Percentiles rank a stretch among this genome's conserved stretches.
Evolutionary conservation across 441 rosid genomes (phyloP).

Genomic region (Euphorbia schlechtendalii): DNA sequence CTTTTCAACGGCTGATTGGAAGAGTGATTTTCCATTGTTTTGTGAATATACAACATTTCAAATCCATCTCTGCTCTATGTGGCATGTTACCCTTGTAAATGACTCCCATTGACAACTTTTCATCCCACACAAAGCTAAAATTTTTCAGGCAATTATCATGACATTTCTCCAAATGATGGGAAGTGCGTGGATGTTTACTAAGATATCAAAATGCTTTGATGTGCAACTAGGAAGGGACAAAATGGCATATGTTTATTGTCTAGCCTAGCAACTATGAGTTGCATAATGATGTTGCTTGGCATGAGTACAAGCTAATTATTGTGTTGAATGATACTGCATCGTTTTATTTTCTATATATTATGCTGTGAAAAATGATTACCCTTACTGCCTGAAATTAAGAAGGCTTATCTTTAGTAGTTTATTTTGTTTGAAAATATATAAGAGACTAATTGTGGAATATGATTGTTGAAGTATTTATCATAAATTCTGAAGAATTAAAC

Average conservation of each 20-base stretch:
- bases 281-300: too few species aligned
- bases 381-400: background rate
- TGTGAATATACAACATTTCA: background rate
- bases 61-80: background rate
- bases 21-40: background rate
- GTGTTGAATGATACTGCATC: background rate
- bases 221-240: background rate
- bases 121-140: background rate
- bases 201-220: background rate
- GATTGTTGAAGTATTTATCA: background rate
- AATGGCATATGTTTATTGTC: background rate
- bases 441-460: background rate
- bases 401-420: too few species aligned
- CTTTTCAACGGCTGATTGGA: background rate
- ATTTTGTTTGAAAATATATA: background rate
- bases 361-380: background rate
- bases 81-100: background rate
- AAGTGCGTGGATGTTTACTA: background rate
- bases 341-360: background rate
- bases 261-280: background rate
- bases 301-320: background rate
- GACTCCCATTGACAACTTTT: background rate
- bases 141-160: background rate
- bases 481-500: background rate
- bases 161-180: background rate